These are phyloP conservation scores for Cladosporium sp. DNA, from an alignment of 2,329 filamentous ascomycete species.

Conservation along the genomic window DNA sequence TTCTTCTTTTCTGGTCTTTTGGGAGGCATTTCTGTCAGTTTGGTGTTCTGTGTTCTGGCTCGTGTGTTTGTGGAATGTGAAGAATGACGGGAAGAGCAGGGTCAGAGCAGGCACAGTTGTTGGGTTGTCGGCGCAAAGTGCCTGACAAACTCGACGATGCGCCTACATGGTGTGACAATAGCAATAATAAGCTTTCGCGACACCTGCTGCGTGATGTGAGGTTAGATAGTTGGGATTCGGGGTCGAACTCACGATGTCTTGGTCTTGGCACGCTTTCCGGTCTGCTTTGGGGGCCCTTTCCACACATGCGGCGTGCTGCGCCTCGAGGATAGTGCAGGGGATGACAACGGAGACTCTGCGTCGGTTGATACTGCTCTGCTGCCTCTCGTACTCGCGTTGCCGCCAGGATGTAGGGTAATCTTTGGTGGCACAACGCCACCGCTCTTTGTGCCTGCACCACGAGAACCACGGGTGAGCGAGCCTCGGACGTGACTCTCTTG, in stretches of 20 bases:
- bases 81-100: background rate
- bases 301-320: conserved; percentile 24
- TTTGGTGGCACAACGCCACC: conserved; percentile 19
- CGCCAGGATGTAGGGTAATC: conserved; percentile 20
- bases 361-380: conserved; percentile 24
- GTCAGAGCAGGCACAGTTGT: background rate
- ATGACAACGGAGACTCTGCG: conserved; percentile 29
- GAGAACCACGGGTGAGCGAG: background rate
- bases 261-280: conserved; percentile 32
- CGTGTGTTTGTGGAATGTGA: conserved; percentile 9
- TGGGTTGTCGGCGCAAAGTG: conserved; percentile 15
- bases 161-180: conserved; percentile 9
- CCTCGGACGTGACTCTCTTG: conserved; percentile 28
- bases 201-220: conserved; percentile 3
- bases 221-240: conserved; percentile 9
- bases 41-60: conserved; percentile 11
- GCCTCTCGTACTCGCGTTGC: conserved; percentile 16
- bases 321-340: conserved; percentile 23
- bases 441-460: conserved; percentile 13
- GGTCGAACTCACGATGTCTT: conserved; percentile 33
- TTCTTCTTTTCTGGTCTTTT: conserved; percentile 70
- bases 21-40: conserved; percentile 24
- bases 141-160: conserved; percentile 16
- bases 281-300: conserved; percentile 21
- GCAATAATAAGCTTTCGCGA: background rate